phyloP scores from a whole-genome alignment of 352 stramenopile genomes.

The Phytophthora macrochlamydospora region DNA sequence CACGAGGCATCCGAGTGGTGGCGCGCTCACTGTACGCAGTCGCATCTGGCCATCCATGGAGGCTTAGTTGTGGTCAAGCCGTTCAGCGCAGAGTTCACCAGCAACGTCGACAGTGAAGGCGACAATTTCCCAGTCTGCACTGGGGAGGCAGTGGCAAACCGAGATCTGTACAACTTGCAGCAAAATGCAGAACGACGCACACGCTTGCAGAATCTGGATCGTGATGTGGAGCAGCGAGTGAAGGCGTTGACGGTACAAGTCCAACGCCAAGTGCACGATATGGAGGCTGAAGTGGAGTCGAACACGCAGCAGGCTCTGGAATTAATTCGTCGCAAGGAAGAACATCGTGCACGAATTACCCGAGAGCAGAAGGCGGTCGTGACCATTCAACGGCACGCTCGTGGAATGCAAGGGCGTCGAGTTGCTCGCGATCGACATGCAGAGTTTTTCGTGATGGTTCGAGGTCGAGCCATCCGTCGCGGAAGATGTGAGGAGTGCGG shows the following conservation, averaged over 20 bases:
- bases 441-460: slow-evolving; percentile 75
- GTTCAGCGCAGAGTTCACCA: slow-evolving; percentile 24
- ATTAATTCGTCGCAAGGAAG: slow-evolving; percentile 26
- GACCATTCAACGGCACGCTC: slow-evolving; percentile 57
- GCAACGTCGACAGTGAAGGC: slow-evolving; percentile 25
- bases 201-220: slow-evolving; percentile 19
- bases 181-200: slow-evolving; percentile 16
- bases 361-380: slow-evolving; percentile 45
- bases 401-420: slow-evolving; percentile 47
- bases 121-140: slow-evolving; percentile 43
- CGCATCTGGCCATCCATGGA: slow-evolving; percentile 34
- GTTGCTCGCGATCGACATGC: slow-evolving; percentile 50
- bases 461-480: slow-evolving; percentile 65
- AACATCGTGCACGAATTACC: slow-evolving; percentile 36
- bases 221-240: slow-evolving; percentile 18
- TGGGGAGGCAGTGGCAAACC: slow-evolving; percentile 53
- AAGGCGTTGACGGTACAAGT: slow-evolving; percentile 28
- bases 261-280: slow-evolving; percentile 43
- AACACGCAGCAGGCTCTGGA: slow-evolving; percentile 63
- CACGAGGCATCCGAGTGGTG: slow-evolving; percentile 59
- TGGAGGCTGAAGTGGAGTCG: slow-evolving; percentile 59
- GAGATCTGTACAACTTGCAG: slow-evolving; percentile 45
- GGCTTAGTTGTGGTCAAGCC: slow-evolving; percentile 10
- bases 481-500: slow-evolving; percentile 78
- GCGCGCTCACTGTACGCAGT: slow-evolving; percentile 60